Conservation (phyloP, 1,139 yeast genomes). For the Pichia sp. region DNA sequence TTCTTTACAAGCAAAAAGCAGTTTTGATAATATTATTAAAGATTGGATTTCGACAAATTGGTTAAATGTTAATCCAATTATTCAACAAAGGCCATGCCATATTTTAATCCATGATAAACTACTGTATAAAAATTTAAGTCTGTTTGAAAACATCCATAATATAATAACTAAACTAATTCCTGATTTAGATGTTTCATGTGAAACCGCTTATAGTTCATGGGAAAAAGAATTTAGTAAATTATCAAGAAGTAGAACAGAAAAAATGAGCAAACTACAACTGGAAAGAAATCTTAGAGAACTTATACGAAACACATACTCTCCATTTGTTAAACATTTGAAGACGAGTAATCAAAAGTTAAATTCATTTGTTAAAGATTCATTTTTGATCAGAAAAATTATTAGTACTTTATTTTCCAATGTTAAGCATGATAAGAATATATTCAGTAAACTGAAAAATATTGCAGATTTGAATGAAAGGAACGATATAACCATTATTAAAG, state of each 20-base stretch:
- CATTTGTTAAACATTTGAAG: constrained; percentile 5
- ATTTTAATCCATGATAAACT: constrained; percentile 26
- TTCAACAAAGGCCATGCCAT: constrained; percentile 22
- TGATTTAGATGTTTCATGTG: not conserved
- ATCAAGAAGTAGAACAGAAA: not conserved
- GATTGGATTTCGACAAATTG: constrained; percentile 24
- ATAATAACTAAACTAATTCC: not conserved
- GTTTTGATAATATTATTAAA: constrained; percentile 21
- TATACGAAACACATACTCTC: constrained; percentile 13
- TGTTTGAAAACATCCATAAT: constrained; percentile 15
- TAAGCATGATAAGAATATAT: constrained; percentile 9
- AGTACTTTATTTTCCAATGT: constrained; percentile 6
- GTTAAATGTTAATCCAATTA: constrained; percentile 16
- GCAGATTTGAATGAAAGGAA: constrained; percentile 18
- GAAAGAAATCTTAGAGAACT: constrained; percentile 13
- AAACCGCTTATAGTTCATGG: constrained; percentile 3
- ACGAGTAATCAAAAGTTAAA: constrained; percentile 3
- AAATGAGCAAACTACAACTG: constrained; percentile 2
- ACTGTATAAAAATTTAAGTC: constrained; percentile 17
- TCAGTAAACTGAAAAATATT: constrained; percentile 16
- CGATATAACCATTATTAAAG: constrained; percentile 19
- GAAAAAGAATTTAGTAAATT: constrained; percentile 9
- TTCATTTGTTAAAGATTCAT: constrained; percentile 8
- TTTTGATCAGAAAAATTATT: constrained; percentile 11
- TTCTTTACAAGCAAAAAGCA: constrained; percentile 17